A percentile compares a stretch with the other conserved stretches of the same genome.
Evolutionary conservation across 768 basidiomycete genomes (phyloP).

Genomic region (Favolaschia claudopus): DNA sequence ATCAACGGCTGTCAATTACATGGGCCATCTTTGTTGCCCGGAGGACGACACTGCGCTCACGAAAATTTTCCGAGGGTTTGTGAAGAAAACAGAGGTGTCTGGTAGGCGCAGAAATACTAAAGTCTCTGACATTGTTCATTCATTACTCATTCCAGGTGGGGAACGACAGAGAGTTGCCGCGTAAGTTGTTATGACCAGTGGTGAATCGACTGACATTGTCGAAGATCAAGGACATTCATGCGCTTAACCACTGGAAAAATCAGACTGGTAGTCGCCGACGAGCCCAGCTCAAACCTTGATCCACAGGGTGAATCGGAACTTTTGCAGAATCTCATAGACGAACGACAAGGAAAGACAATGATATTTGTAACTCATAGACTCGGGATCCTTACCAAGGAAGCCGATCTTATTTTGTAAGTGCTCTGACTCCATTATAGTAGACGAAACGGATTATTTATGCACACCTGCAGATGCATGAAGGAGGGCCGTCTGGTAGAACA

Average conservation of each 20-base stretch:
- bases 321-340: constrained; percentile 39
- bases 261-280: constrained; percentile 53
- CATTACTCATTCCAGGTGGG: constrained; percentile 36
- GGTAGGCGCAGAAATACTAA: not conserved
- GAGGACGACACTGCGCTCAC: constrained; percentile 26
- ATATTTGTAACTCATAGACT: constrained; percentile 49
- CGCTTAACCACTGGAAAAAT: constrained; percentile 35
- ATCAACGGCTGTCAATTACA: not conserved
- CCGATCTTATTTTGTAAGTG: constrained; percentile 45
- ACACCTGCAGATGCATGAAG: constrained; percentile 42
- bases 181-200: constrained; percentile 19
- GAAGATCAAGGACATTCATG: constrained; percentile 42
- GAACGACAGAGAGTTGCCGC: constrained; percentile 38
- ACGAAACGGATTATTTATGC: not conserved
- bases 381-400: constrained; percentile 45
- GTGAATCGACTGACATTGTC: not conserved
- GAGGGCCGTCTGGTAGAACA: constrained; percentile 41
- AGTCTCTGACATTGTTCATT: too few species aligned
- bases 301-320: constrained; percentile 50
- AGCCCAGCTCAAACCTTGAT: constrained; percentile 58
- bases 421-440: not conserved
- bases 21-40: not conserved
- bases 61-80: constrained; percentile 20
- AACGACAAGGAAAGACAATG: constrained; percentile 47
- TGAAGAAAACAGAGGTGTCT: constrained; percentile 25